A percentile compares a stretch with the other conserved stretches of the same genome.
phyloP scores from a whole-genome alignment of 2,329 filamentous ascomycete species.

The Talaromyces sp. region DNA sequence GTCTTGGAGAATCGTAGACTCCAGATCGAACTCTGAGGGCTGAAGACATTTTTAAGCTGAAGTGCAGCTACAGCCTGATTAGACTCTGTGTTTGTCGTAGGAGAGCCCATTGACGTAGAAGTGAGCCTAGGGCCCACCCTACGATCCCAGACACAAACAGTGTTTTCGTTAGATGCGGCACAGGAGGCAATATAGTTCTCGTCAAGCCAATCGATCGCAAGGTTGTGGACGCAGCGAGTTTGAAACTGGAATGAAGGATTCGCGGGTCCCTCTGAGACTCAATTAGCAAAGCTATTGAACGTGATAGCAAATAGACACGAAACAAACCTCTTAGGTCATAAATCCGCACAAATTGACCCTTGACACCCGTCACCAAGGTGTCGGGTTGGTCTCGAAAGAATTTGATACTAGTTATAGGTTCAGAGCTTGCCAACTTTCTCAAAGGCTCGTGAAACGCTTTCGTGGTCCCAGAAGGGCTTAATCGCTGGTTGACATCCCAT shows the following conservation, averaged over 20 bases:
- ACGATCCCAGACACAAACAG: slow-evolving; percentile 65
- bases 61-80: slow-evolving; percentile 54
- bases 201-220: slow-evolving; percentile 65
- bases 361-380: slow-evolving; percentile 63
- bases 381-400: slow-evolving; percentile 64
- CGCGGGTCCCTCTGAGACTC: slow-evolving; percentile 35
- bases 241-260: slow-evolving; percentile 52
- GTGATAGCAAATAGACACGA: neutral
- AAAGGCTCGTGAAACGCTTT: slow-evolving; percentile 52
- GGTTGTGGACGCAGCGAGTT: slow-evolving; percentile 65
- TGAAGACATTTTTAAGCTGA: slow-evolving; percentile 59
- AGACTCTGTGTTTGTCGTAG: slow-evolving; percentile 32
- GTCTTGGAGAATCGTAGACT: slow-evolving; percentile 64
- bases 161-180: slow-evolving; percentile 56
- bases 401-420: slow-evolving; percentile 66
- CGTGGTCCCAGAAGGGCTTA: slow-evolving; percentile 35
- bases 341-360: slow-evolving; percentile 62
- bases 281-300: neutral
- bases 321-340: slow-evolving; percentile 63
- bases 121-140: slow-evolving; percentile 49
- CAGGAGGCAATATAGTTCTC: slow-evolving; percentile 68
- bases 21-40: slow-evolving; percentile 60
- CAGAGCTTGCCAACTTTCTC: slow-evolving; percentile 62
- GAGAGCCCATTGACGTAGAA: slow-evolving; percentile 36
- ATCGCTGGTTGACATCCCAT: slow-evolving; percentile 61